Percentiles rank a stretch among this genome's conserved stretches.
These are phyloP conservation scores for Diospyros kaki DNA, from an alignment of 148 eudicot species.

Conservation along the genomic window DNA sequence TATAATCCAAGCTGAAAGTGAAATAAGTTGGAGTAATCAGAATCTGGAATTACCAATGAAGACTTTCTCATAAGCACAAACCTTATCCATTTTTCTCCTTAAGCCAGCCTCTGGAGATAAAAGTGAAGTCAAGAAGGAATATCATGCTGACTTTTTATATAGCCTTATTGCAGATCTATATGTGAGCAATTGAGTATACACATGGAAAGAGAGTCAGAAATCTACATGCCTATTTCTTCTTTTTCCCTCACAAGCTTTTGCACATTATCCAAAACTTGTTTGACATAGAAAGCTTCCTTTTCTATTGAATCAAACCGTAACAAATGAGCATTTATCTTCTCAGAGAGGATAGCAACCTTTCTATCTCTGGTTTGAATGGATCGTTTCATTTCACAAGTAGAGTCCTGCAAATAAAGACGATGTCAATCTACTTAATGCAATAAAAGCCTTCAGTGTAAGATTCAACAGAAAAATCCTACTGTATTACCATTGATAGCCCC, in stretches of 20 bases:
- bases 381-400: slow-evolving; percentile 48
- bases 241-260: slow-evolving; percentile 30
- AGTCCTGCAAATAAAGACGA: slow-evolving; percentile 32
- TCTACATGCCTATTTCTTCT: slow-evolving; percentile 48
- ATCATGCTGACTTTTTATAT: not conserved
- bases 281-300: slow-evolving; percentile 44
- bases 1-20: not conserved
- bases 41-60: slow-evolving; percentile 39
- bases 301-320: slow-evolving; percentile 38
- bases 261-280: slow-evolving; percentile 39
- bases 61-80: slow-evolving; percentile 37
- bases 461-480: not conserved
- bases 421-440: not conserved
- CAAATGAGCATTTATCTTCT: slow-evolving; percentile 46
- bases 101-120: slow-evolving; percentile 44
- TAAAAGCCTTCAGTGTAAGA: not conserved
- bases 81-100: slow-evolving; percentile 41
- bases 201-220: slow-evolving; percentile 2
- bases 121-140: slow-evolving; percentile 7
- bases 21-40: not conserved
- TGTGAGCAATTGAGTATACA: not conserved
- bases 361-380: slow-evolving; percentile 45
- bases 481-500: not conserved
- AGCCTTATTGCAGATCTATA: slow-evolving; percentile 1
- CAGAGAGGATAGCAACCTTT: slow-evolving; percentile 33